Percentiles rank a stretch among this genome's conserved stretches.
phyloP scores from a whole-genome alignment of 169 alveolate genomes.

The Plasmodium inui region DNA sequence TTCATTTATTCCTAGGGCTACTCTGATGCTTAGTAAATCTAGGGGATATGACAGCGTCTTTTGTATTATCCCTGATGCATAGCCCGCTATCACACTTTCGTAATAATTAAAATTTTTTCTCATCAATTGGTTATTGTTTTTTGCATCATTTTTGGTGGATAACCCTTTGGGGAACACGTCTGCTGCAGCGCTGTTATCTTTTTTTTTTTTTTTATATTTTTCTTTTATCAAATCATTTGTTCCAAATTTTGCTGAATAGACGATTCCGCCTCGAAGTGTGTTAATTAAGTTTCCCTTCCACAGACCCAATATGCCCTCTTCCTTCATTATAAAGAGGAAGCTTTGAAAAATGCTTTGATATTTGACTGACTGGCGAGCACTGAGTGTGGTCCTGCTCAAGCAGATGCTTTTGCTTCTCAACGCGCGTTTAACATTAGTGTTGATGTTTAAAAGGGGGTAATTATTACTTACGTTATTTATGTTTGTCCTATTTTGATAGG shows the following conservation, averaged over 20 bases:
- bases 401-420: slow-evolving; percentile 3
- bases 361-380: slow-evolving; percentile 64
- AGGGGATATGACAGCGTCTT: slow-evolving; percentile 88
- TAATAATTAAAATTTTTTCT: slow-evolving; percentile 42
- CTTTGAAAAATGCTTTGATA: slow-evolving; percentile 83
- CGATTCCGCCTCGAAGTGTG: slow-evolving; percentile 87
- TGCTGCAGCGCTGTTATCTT: slow-evolving; percentile 36
- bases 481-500: background rate
- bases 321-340: slow-evolving; percentile 82
- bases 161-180: slow-evolving; percentile 4
- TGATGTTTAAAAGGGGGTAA: slow-evolving; percentile 20
- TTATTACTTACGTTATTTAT: slow-evolving; percentile 41
- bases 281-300: slow-evolving; percentile 91
- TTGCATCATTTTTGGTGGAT: slow-evolving; percentile 51
- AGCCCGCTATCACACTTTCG: slow-evolving; percentile 86
- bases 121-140: background rate
- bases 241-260: slow-evolving; percentile 90
- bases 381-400: background rate
- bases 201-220: slow-evolving; percentile 64
- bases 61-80: slow-evolving; percentile 88
- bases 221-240: slow-evolving; percentile 86
- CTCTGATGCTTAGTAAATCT: slow-evolving; percentile 88
- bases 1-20: slow-evolving; percentile 90
- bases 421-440: slow-evolving; percentile 21
- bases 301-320: slow-evolving; percentile 88